Conservation (phyloP, 805 yeast species). For the Starmerella etchellsii region DNA sequence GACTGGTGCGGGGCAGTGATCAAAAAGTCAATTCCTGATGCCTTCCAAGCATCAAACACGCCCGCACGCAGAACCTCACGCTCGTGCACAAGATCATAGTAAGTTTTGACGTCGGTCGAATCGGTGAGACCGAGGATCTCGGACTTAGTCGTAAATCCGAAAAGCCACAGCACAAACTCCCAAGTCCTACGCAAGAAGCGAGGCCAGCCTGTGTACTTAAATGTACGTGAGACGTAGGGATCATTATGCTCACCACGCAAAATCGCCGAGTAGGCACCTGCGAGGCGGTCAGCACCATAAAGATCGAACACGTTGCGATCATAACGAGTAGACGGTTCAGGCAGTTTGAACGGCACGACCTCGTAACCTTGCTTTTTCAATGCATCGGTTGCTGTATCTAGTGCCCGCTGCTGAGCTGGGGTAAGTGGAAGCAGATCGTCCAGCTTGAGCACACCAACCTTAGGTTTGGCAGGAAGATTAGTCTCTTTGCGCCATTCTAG, state of each 20-base stretch:
- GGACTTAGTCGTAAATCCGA: conserved; percentile 30
- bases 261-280: conserved; percentile 21
- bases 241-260: conserved; percentile 28
- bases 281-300: conserved; percentile 35
- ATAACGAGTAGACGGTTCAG: conserved; percentile 40
- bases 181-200: conserved; percentile 26
- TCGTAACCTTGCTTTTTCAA: conserved; percentile 33
- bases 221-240: conserved; percentile 27
- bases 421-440: conserved; percentile 41
- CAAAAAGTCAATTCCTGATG: conserved; percentile 29
- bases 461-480: conserved; percentile 32
- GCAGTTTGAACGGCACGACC: conserved; percentile 35
- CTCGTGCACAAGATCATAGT: conserved; percentile 26
- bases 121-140: conserved; percentile 25
- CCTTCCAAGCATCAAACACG: conserved; percentile 27
- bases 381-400: conserved; percentile 30
- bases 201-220: conserved; percentile 26
- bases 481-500: conserved; percentile 37
- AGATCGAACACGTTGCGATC: conserved; percentile 45
- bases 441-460: conserved; percentile 36
- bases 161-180: conserved; percentile 29
- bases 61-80: conserved; percentile 28
- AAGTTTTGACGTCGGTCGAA: conserved; percentile 25
- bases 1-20: conserved; percentile 32
- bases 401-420: conserved; percentile 35